Conservation (phyloP, 257 asterid genomes). For the Solanum ahanhuiri region DNA sequence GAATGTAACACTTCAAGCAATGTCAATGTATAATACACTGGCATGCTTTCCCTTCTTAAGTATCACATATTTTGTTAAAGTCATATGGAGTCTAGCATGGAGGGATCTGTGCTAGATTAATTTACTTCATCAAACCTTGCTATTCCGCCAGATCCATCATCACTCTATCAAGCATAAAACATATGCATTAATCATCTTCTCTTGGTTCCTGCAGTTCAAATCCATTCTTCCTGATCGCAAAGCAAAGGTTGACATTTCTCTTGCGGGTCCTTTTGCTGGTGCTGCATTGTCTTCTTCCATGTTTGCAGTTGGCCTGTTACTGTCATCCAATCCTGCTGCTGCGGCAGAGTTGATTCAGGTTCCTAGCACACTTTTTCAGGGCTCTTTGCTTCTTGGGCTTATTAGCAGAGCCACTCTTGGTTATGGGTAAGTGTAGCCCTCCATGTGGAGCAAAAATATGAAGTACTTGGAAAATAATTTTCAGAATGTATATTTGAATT, state of each 20-base stretch:
- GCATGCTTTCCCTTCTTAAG: background rate
- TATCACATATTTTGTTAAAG: background rate
- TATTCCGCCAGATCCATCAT: background rate
- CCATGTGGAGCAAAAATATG: background rate
- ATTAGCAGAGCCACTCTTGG: constrained; percentile 78
- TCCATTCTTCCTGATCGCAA: constrained; percentile 95
- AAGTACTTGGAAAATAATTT: background rate
- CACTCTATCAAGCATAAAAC: background rate
- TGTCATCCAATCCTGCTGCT: constrained; percentile 67
- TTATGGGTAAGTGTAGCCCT: constrained; percentile 47
- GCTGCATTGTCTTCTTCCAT: constrained; percentile 75
- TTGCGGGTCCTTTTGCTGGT: constrained; percentile 90
- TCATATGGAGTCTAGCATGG: background rate
- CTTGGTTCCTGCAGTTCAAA: constrained; percentile 61
- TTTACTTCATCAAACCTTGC: background rate
- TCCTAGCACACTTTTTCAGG: constrained; percentile 94
- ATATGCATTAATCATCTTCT: background rate
- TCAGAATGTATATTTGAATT: background rate
- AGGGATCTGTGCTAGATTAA: background rate
- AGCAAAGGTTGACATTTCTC: constrained; percentile 75
- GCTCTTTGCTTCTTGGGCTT: constrained; percentile 95
- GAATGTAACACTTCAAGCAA: background rate
- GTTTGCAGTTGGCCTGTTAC: constrained; percentile 75
- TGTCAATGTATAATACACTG: background rate
- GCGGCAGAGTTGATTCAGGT: constrained; percentile 84